These are phyloP conservation scores for Medicago lupulina DNA, from an alignment of 306 rosid species.

Conservation along the genomic window DNA sequence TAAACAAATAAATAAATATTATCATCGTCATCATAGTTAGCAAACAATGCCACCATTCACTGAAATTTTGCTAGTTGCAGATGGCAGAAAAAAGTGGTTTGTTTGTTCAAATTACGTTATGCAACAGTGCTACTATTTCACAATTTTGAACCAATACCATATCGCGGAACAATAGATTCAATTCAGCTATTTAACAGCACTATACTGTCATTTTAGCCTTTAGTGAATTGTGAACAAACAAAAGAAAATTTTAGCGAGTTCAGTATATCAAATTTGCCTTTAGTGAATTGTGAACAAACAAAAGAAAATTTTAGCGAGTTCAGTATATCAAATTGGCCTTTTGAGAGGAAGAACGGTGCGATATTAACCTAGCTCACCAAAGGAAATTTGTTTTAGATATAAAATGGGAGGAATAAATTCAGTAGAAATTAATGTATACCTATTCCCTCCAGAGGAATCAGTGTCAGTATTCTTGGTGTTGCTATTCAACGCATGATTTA, in stretches of 20 bases:
- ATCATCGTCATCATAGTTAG: neutral
- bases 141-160: no score
- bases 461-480: conserved; percentile 41
- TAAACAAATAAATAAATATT: neutral
- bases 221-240: neutral
- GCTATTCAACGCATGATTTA: conserved; percentile 37
- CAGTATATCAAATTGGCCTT: no score
- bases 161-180: no score
- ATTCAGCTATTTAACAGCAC: no score
- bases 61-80: no score
- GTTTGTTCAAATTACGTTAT: no score
- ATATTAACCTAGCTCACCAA: no score
- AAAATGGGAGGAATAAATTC: neutral
- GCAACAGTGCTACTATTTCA: no score
- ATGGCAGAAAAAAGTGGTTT: no score
- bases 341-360: no score
- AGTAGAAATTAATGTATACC: conserved; percentile 47
- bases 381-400: no score
- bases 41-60: neutral
- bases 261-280: no score
- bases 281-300: conserved; percentile 6
- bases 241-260: neutral
- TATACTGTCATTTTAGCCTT: neutral
- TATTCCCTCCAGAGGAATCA: conserved; percentile 54
- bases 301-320: neutral